These are phyloP conservation scores for Apophysomyces elegans DNA, from an alignment of 371 early-diverging fungal species.

Conservation along the genomic window DNA sequence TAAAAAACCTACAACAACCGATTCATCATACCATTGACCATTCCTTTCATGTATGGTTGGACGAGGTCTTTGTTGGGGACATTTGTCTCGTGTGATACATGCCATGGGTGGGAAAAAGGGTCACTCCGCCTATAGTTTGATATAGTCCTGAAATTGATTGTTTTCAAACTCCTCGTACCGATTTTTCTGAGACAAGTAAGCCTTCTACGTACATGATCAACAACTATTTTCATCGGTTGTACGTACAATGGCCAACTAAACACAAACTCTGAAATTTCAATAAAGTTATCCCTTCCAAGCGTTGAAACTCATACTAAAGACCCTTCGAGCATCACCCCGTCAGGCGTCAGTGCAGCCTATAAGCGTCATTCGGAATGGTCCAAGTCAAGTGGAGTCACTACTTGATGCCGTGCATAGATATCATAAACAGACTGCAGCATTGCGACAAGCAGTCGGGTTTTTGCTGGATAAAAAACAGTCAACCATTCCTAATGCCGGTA, in stretches of 20 bases:
- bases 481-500: conserved; percentile 15
- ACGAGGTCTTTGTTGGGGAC: too few species aligned
- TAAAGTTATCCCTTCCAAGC: conserved; percentile 20
- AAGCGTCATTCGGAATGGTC: not conserved
- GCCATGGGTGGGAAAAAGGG: too few species aligned
- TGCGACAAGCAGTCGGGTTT: conserved; percentile 9
- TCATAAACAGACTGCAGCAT: not conserved
- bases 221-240: conserved; percentile 2
- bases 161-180: too few species aligned
- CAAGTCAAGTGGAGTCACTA: not conserved
- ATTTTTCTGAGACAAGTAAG: too few species aligned
- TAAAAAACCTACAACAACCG: too few species aligned
- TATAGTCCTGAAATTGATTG: too few species aligned
- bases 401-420: not conserved
- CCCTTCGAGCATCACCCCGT: conserved; percentile 16
- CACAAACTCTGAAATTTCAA: not conserved
- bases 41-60: too few species aligned
- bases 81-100: too few species aligned
- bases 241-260: not conserved
- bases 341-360: not conserved
- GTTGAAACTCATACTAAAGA: conserved; percentile 13
- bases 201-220: not conserved
- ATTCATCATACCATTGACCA: too few species aligned
- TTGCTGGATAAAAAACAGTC: conserved; percentile 12
- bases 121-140: too few species aligned